Evolutionary conservation across 495 filamentous ascomycete genomes (phyloP).

Genomic region (Lasiosphaeria hispida): DNA sequence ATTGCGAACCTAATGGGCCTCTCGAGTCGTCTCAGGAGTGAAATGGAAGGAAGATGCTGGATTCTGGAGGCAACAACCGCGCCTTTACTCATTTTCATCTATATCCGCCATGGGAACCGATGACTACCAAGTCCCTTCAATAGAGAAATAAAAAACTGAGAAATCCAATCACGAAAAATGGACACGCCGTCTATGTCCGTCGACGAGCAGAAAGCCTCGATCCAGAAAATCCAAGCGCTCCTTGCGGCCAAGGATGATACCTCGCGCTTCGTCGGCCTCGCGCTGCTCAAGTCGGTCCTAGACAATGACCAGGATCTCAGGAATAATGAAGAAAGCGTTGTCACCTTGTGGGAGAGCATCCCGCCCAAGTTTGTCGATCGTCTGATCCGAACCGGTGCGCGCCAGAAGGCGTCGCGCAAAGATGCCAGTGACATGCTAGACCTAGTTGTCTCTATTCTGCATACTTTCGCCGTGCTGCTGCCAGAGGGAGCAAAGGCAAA

Average conservation of each 20-base stretch:
- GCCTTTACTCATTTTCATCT: no score
- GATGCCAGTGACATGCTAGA: conserved; percentile 56
- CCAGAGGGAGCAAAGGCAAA: conserved; percentile 43
- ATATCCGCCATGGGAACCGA: no score
- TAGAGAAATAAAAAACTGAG: no score
- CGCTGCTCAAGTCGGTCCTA: conserved; percentile 57
- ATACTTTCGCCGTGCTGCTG: conserved; percentile 56
- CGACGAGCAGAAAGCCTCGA: conserved; percentile 14
- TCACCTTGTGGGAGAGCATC: conserved; percentile 52
- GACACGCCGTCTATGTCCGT: no score
- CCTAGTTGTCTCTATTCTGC: conserved; percentile 57
- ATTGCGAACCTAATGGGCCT: no score
- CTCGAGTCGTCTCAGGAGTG: no score
- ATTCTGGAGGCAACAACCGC: no score
- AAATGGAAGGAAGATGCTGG: no score
- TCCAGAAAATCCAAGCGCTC: conserved; percentile 45
- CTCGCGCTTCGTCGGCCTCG: conserved; percentile 63
- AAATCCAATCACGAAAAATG: no score
- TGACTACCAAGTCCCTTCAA: no score
- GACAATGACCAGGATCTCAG: conserved; percentile 51
- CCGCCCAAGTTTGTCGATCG: conserved; percentile 59
- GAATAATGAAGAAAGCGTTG: conserved; percentile 35
- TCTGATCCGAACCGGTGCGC: conserved; percentile 51
- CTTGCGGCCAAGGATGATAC: conserved; percentile 61
- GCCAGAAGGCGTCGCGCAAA: conserved; percentile 3